These are phyloP conservation scores for Apiotrichum laibachii DNA, from an alignment of 1,284 basidiomycete species.

Conservation along the genomic window DNA sequence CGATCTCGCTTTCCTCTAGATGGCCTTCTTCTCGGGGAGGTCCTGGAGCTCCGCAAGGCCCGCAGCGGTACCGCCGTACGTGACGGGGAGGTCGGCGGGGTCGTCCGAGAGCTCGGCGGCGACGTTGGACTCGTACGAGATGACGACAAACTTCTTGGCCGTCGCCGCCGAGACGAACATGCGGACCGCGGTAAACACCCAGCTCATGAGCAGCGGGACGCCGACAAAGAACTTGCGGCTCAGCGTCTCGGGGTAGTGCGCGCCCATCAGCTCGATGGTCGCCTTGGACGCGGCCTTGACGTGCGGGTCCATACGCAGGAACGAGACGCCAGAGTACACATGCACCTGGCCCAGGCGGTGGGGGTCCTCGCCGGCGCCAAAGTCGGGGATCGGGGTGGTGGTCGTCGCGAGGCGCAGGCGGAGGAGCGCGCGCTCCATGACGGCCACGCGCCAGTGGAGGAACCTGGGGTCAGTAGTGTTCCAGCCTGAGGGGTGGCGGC, in stretches of 20 bases:
- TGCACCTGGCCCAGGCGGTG: slow-evolving; percentile 32
- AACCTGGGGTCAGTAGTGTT: slow-evolving; percentile 16
- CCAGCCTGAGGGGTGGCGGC: no score
- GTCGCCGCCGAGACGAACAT: slow-evolving; percentile 29
- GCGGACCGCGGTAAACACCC: slow-evolving; percentile 28
- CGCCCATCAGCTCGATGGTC: slow-evolving; percentile 26
- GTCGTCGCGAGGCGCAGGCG: slow-evolving; percentile 24
- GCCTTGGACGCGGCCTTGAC: slow-evolving; percentile 30
- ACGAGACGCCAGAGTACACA: slow-evolving; percentile 29
- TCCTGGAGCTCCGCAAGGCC: slow-evolving; percentile 19
- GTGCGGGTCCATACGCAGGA: slow-evolving; percentile 28
- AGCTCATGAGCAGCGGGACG: slow-evolving; percentile 31
- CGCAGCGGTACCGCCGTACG: slow-evolving; percentile 24
- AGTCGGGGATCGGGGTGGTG: slow-evolving; percentile 24
- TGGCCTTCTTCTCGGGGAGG: not conserved
- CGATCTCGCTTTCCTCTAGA: no score
- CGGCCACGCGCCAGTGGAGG: slow-evolving; percentile 30
- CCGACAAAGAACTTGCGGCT: slow-evolving; percentile 32
- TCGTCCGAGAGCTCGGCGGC: slow-evolving; percentile 24
- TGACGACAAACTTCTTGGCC: slow-evolving; percentile 28
- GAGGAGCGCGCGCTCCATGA: slow-evolving; percentile 26
- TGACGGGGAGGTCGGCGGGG: slow-evolving; percentile 20
- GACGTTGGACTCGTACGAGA: slow-evolving; percentile 22
- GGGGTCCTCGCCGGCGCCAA: slow-evolving; percentile 19
- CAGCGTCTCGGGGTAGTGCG: slow-evolving; percentile 33